Evolutionary conservation across 345 rosid species (phyloP).

Genomic region (Rhodomyrtus tomentosa): DNA sequence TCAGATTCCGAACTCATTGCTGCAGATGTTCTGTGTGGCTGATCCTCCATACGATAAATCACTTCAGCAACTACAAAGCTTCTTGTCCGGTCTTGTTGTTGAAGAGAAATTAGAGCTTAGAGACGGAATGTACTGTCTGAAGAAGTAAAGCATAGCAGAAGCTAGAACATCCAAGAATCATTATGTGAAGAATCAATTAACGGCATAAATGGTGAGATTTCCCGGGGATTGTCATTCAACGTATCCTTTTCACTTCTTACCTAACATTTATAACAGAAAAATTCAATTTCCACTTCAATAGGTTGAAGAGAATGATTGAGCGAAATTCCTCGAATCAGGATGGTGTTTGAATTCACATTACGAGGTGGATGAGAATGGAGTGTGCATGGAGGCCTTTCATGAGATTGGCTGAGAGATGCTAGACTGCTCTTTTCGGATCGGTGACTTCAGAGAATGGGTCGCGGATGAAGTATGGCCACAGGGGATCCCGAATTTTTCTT

Average conservation of each 20-base stretch:
- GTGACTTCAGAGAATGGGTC: not conserved
- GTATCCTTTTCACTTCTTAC: not conserved
- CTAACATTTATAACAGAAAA: not conserved
- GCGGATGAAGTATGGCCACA: not conserved
- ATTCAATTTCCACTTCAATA: not conserved
- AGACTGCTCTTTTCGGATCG: not conserved
- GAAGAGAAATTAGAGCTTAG: conserved; percentile 83
- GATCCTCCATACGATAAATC: conserved; percentile 92
- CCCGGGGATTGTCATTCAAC: not conserved
- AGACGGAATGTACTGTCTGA: conserved; percentile 71
- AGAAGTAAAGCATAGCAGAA: conserved; percentile 35
- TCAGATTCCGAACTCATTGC: not conserved
- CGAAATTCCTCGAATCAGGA: not conserved
- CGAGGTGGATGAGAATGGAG: not conserved
- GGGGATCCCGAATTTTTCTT: not conserved
- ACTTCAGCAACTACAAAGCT: conserved; percentile 85
- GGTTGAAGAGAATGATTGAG: not conserved
- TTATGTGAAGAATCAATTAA: not conserved
- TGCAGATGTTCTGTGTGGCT: conserved; percentile 89
- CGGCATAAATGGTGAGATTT: not conserved
- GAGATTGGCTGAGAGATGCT: not conserved
- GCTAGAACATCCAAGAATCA: not conserved
- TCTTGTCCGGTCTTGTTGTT: conserved; percentile 67
- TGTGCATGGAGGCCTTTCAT: not conserved
- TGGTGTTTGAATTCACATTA: not conserved